A percentile compares a stretch with the other conserved stretches of the same genome.
Conservation (phyloP, 345 rosid species). For the Carallia pectinifolia region DNA sequence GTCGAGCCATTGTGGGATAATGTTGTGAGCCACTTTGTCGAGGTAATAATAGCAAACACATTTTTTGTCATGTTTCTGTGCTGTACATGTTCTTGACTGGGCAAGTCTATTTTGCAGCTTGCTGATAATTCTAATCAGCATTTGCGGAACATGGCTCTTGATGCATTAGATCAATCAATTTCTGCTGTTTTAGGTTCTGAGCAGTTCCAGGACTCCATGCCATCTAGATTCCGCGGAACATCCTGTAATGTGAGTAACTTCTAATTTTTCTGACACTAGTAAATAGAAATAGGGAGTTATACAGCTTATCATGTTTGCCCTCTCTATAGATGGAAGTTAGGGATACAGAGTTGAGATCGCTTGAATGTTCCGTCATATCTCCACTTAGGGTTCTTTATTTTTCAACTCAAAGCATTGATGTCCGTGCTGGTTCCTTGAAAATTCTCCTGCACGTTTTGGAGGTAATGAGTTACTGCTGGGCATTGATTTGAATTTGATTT, state of each 20-base stretch:
- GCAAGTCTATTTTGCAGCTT: conserved; percentile 61
- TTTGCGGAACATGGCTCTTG: conserved; percentile 80
- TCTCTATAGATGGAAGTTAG: conserved; percentile 49
- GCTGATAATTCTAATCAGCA: conserved; percentile 79
- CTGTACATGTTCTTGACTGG: conserved; percentile 31
- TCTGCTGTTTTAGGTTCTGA: conserved; percentile 90
- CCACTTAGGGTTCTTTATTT: conserved; percentile 76
- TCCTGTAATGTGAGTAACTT: conserved; percentile 58
- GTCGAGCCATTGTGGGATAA: conserved; percentile 94
- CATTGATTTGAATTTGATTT: conserved; percentile 11
- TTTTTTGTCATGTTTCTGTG: conserved; percentile 23
- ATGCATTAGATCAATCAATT: conserved; percentile 92
- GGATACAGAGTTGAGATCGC: conserved; percentile 50
- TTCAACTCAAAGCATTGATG: conserved; percentile 79
- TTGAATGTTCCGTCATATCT: conserved; percentile 84
- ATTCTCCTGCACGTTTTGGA: conserved; percentile 94
- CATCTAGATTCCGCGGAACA: conserved; percentile 38
- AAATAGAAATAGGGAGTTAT: conserved; percentile 5
- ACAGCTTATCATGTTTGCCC: conserved; percentile 12
- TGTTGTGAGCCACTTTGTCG: conserved; percentile 85
- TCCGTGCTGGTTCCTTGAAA: conserved; percentile 81
- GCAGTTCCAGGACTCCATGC: conserved; percentile 53
- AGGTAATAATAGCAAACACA: conserved; percentile 47
- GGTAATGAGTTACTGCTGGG: conserved; percentile 43
- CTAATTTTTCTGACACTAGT: conserved; percentile 7